These are phyloP conservation scores for Leptographium radiaticola DNA, from an alignment of 2,329 filamentous ascomycete species.

Conservation along the genomic window DNA sequence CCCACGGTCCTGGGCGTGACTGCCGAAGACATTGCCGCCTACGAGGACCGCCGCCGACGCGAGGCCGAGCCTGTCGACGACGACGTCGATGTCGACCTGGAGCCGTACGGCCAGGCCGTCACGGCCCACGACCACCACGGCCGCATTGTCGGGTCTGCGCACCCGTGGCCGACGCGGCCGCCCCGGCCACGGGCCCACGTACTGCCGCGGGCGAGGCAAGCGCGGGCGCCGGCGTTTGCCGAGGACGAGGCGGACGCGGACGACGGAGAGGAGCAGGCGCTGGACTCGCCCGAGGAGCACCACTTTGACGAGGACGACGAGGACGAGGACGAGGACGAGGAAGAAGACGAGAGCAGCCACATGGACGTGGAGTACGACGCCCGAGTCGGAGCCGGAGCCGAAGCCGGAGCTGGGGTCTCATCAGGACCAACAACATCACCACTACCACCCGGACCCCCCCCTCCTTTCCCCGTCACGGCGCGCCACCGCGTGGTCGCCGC, in stretches of 20 bases:
- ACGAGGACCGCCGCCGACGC: conserved; percentile 42
- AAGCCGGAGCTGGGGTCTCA: not conserved
- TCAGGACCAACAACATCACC: too few relatives aligned
- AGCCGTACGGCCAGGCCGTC: not conserved
- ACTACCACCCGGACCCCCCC: not conserved
- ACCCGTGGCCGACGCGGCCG: not conserved
- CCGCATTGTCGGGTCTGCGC: not conserved
- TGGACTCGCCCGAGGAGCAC: not conserved
- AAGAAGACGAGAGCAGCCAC: conserved; percentile 1
- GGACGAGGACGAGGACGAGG: not conserved
- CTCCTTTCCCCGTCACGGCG: not conserved
- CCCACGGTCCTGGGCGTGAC: conserved; percentile 57
- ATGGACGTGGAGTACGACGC: conserved; percentile 10
- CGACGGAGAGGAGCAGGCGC: not conserved
- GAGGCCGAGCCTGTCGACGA: not conserved
- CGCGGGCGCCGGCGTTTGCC: not conserved
- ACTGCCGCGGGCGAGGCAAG: not conserved
- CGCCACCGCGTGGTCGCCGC: not conserved
- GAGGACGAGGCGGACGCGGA: not conserved
- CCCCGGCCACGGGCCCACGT: not conserved
- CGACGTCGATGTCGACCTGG: not conserved
- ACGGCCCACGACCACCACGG: not conserved
- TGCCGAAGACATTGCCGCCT: conserved; percentile 55
- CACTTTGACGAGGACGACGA: conserved; percentile 4
- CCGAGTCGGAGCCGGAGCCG: not conserved